Evolutionary conservation across 176 grass and related monocot genomes (phyloP), one percentile per base, ranked within the genome.

Genomic region (Secale cereale): DNA sequence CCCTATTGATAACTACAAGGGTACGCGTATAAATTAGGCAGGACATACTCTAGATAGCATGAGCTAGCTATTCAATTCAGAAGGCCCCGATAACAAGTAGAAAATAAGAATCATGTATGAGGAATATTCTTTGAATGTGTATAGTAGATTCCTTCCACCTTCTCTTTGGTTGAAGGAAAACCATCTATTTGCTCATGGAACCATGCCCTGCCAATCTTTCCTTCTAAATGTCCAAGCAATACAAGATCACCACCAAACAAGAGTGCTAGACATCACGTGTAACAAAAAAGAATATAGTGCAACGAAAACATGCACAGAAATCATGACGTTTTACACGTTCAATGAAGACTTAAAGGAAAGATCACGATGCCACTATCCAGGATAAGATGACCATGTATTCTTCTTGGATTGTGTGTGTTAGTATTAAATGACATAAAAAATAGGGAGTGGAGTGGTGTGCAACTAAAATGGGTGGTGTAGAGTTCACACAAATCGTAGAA

Each of bases 111-210:
- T 8, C 59, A 19, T n/a, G 26, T 85, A 95, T 93, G 93, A 74
- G 93, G 89, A 54, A 98, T 88, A 87, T 95, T 92, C 92, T 92
- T 74, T 45, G 89, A 89, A 77, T 95, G 96, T 32, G 87, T 87
- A 83, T 92, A 98, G 78, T 83, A 94, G 78, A 98, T 98, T 72
- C 93, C 83, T 74, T 92, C 87, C 40, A 91, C 65, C 14, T 90
- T 78, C 22, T 89, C 83, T 30, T 94, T 33, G 80, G 89, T 98
- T 60, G 89, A 43, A 45, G 2, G 4, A 74, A 98, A 94, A 25
- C 87, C 93, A 90, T 98, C 85, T 40, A 98, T 95, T n/a, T 95
- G 69, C 7, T 86, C 26, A 88, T 95, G 89, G 26, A 89, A 23
- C 23, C 71, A 6, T 16, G 87, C 89, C 79, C 10, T 16, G 89